phyloP scores from a whole-genome alignment of 768 basidiomycete genomes.

The Paxillus involutus region DNA sequence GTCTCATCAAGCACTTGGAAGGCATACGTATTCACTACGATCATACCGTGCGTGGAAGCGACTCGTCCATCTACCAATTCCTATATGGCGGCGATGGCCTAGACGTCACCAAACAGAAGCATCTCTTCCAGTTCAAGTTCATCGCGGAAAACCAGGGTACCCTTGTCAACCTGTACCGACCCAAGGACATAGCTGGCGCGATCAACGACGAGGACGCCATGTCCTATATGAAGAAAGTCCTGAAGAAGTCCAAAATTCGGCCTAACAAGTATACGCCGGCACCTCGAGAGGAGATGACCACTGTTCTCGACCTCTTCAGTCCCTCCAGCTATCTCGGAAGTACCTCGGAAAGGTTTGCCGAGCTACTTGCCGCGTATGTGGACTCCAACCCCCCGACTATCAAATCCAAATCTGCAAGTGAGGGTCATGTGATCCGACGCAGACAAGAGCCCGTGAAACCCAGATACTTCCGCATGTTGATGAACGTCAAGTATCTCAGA shows the following conservation, averaged over 20 bases:
- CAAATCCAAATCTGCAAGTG: constrained; percentile 40
- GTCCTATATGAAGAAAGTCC: constrained; percentile 84
- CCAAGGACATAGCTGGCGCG: constrained; percentile 52
- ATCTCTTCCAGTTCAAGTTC: constrained; percentile 92
- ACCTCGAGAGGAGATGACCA: constrained; percentile 63
- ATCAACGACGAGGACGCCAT: constrained; percentile 69
- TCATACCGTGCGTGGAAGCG: constrained; percentile 94
- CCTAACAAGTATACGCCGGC: constrained; percentile 40
- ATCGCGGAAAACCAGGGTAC: constrained; percentile 83
- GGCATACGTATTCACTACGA: constrained; percentile 97
- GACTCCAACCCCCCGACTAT: constrained; percentile 67
- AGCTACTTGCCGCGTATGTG: constrained; percentile 75
- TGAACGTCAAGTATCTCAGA: constrained; percentile 91
- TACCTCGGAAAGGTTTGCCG: constrained; percentile 90
- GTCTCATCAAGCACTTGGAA: constrained; percentile 97
- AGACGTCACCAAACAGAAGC: constrained; percentile 97
- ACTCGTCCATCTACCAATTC: constrained; percentile 93
- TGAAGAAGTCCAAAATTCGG: constrained; percentile 67
- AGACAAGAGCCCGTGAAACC: constrained; percentile 47
- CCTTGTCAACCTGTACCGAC: constrained; percentile 70
- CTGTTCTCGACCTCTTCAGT: constrained; percentile 71
- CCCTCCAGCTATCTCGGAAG: constrained; percentile 83
- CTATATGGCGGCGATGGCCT: constrained; percentile 95
- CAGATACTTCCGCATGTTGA: constrained; percentile 73
- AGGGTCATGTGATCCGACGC: constrained; percentile 39